Conservation (phyloP, 208 protist genomes). For the Trichomonas tenax region DNA sequence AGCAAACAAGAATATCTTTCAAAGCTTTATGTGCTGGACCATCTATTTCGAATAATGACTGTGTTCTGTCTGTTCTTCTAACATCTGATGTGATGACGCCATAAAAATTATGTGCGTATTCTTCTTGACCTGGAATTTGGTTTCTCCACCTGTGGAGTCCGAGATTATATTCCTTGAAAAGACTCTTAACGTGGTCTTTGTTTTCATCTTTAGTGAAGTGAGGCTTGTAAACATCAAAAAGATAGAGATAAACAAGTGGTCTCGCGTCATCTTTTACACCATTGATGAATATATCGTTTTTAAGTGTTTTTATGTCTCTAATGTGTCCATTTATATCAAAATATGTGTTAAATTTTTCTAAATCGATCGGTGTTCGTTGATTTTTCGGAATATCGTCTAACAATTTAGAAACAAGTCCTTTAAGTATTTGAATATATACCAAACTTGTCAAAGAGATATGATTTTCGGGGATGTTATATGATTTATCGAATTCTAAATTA, state of each 20-base stretch:
- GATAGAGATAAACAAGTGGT: neutral
- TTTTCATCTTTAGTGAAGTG: neutral
- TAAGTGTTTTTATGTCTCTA: neutral
- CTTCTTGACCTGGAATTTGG: neutral
- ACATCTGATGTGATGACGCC: neutral
- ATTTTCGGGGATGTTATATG: neutral
- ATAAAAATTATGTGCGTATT: neutral
- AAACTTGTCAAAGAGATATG: neutral
- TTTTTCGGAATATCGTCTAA: neutral
- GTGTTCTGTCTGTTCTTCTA: neutral
- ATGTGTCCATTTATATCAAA: neutral
- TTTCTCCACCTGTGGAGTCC: neutral
- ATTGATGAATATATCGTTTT: neutral
- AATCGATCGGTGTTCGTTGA: neutral
- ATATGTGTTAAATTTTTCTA: neutral
- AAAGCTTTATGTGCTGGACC: neutral
- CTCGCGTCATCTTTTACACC: neutral
- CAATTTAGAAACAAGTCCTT: neutral
- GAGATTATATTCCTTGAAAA: neutral
- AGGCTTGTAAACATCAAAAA: neutral
- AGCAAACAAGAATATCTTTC: neutral
- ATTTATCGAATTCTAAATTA: neutral
- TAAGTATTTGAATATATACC: neutral
- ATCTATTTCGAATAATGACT: neutral
- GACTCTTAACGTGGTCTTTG: neutral